Base-by-base conservation (phyloP, 176 grass and related monocot genomes). In the Hyparrhenia diplandra region DNA sequence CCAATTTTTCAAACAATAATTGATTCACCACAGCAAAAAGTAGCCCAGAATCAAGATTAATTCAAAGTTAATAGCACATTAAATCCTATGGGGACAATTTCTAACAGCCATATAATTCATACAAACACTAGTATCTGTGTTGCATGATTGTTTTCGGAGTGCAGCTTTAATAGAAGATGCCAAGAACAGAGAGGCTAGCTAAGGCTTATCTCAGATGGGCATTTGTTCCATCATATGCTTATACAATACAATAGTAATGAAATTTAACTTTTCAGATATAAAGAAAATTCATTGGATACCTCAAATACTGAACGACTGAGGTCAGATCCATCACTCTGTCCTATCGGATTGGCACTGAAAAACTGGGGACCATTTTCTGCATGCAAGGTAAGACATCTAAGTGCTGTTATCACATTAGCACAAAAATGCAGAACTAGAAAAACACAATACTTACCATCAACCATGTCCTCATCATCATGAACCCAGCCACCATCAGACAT, bases 261-360 rank as follows among this genome's bases (percentile, higher is more conserved):
- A 75, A 75, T 51, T 10, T 4, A 58, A 71, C 3, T 21, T 54
- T 20, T 39, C 61, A 74, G 36, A 29, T 9, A 77, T 62, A 52
- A 55, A 78, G 51, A 18, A 72, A 6, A 64, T 36, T 76, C 18
- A 43, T 32, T 10, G 52, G 34, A 43, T 88, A 98, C 95, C 92
- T 93, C 86, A 82, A 82, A 35, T 54, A 98, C 84, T 63, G 81
- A 87, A 66, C 8, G 66, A 84, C 28, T 77, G 43, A 95, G 78
- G 72, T 93, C 92, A 86, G 64, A 70, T 68, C 35, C 71, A 75
- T 88, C 92, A 91, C 91, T 98, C 85, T 89, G 83, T 67, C 92
- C 95, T 81, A 98, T 94, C 1, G 81, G 88, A 25, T 88, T 91
- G 21, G 52, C 61, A 66, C 11, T 62, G 23, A 86, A 83, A 60